Evolutionary conservation across 768 basidiomycete species (phyloP), one percentile per base, ranked within the genome.

Genomic region (Tricholoma sp.): DNA sequence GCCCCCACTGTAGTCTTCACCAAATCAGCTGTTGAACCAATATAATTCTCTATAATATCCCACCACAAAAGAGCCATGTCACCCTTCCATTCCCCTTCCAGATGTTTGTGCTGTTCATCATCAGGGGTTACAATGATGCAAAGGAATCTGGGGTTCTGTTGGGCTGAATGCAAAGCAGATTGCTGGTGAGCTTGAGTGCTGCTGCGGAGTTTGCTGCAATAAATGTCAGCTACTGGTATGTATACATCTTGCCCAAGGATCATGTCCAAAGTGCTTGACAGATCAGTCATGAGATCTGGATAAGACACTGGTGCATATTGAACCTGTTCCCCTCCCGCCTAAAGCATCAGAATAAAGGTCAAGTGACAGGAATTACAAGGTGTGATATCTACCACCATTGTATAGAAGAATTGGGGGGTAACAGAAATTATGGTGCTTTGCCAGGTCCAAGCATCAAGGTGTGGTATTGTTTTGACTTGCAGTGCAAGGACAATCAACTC

Each of bases 401-500:
- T 51, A 8, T 51, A 51, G 6, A 51, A 50, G 32, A 50, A 50
- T 50, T 50, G n/a, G 5, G 50, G 50, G 1, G 36, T 51, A 51
- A 51, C 6, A 11, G 50, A 34, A 6, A 7, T 11, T 4, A 51
- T 1, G 33, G 50, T n/a, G 10, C 4, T 6, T 11, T n/a, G 50
- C 50, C 33, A 51, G 9, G n/a, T 4, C 33, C 10, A 32, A 9
- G 33, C 50, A 9, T 11, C 33, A 0, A 51, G 33, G 33, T 1
- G 5, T 4, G 3, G 15, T 51, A 3, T 11, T n/a, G n/a, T 34
- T 34, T 51, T 37, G 32, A 7, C 36, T 37, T 51, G 50, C 50
- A 58, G 8, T 29, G 33, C 29, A 45, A 58, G 50, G 44, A 61
- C n/a, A 56, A 61, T 58, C 39, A 61, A 48, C 45, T 61, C 60